These are phyloP conservation scores for Trametes cinnabarina DNA, from an alignment of 768 basidiomycete species.

Conservation along the genomic window DNA sequence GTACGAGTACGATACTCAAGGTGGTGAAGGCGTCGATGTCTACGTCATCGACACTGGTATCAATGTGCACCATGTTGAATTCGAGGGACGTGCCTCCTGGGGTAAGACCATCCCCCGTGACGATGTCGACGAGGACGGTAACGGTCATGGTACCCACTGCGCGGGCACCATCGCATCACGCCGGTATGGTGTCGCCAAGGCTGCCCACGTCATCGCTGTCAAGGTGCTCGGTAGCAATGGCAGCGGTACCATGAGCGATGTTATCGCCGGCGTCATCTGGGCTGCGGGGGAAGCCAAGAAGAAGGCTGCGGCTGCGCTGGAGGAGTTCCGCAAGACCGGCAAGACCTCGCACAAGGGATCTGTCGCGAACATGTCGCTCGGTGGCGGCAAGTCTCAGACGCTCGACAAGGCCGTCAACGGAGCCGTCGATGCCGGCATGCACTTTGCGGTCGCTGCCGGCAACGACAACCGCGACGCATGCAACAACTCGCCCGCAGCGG, in stretches of 20 bases:
- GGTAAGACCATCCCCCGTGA: slow-evolving; percentile 86
- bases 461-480: slow-evolving; percentile 91
- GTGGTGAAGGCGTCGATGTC: slow-evolving; percentile 94
- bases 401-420: slow-evolving; percentile 83
- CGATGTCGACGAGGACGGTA: slow-evolving; percentile 86
- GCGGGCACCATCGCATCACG: slow-evolving; percentile 94
- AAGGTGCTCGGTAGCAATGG: slow-evolving; percentile 95
- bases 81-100: slow-evolving; percentile 88
- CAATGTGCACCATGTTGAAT: slow-evolving; percentile 80
- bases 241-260: slow-evolving; percentile 92
- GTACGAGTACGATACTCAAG: slow-evolving; percentile 68
- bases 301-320: slow-evolving; percentile 59
- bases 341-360: slow-evolving; percentile 89
- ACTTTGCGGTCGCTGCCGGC: slow-evolving; percentile 94
- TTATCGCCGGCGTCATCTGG: slow-evolving; percentile 84
- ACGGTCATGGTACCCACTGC: slow-evolving; percentile 95
- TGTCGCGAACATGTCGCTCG: slow-evolving; percentile 96
- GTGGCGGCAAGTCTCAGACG: slow-evolving; percentile 86
- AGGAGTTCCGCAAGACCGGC: slow-evolving; percentile 69
- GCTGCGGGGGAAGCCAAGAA: slow-evolving; percentile 54
- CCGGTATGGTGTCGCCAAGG: slow-evolving; percentile 96
- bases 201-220: slow-evolving; percentile 83
- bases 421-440: slow-evolving; percentile 81
- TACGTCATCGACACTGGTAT: slow-evolving; percentile 89
- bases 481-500: slow-evolving; percentile 86